Percentiles rank a stretch among this genome's conserved stretches.
phyloP scores from a whole-genome alignment of 192 early-diverging fungal genomes.

The Backusella circina region DNA sequence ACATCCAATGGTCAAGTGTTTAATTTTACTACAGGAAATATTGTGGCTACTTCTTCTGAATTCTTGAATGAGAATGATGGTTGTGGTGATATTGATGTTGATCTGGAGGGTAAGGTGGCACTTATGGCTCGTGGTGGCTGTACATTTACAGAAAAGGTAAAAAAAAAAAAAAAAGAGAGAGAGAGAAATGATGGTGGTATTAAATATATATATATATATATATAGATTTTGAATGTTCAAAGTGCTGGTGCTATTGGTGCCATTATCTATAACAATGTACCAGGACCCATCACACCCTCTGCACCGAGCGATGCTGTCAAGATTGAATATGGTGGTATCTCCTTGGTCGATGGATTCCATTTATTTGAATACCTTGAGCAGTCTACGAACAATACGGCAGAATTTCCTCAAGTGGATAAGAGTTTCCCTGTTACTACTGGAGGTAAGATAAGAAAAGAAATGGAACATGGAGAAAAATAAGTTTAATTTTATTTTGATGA shows the following conservation, averaged over 20 bases:
- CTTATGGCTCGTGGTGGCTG: constrained; percentile 46
- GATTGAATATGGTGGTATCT: constrained; percentile 43
- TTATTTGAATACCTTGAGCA: constrained; percentile 12
- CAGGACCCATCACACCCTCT: constrained; percentile 27
- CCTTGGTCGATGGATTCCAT: constrained; percentile 33
- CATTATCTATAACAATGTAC: constrained; percentile 41
- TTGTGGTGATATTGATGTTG: constrained; percentile 28
- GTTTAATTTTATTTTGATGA: neutral
- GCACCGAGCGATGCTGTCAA: constrained; percentile 3
- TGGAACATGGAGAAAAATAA: neutral
- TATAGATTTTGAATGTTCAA: constrained; percentile 29
- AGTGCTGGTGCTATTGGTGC: constrained; percentile 50
- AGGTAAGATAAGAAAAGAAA: neutral
- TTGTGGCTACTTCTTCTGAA: constrained; percentile 32
- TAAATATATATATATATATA: neutral
- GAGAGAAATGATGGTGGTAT: neutral
- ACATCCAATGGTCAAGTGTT: constrained; percentile 10
- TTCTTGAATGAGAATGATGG: constrained; percentile 43
- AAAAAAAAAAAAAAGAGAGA: neutral
- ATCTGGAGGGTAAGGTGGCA: constrained; percentile 37
- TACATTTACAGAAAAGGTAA: constrained; percentile 40
- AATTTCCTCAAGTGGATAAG: constrained; percentile 31
- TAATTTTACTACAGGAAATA: constrained; percentile 29
- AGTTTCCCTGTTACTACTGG: constrained; percentile 30
- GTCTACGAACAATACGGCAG: constrained; percentile 3